Percentiles rank a stretch among this genome's conserved stretches.
Conservation (phyloP, 2,329 filamentous ascomycete genomes). For the Phyllosticta citriasiana region DNA sequence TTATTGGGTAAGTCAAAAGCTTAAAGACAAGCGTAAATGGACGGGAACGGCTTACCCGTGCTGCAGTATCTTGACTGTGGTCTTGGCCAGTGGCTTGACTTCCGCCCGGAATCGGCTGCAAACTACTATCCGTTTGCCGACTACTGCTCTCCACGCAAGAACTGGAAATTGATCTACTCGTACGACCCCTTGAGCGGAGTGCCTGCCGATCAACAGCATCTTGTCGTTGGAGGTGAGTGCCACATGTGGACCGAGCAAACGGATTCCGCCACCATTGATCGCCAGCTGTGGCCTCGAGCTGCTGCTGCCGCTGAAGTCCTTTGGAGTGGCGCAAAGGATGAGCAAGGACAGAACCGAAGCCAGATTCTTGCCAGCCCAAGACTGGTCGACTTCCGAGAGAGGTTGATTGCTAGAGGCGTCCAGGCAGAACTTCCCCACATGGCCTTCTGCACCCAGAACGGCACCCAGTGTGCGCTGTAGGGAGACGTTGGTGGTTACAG, state of each 20-base stretch:
- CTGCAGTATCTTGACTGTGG: conserved; percentile 72
- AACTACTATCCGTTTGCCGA: conserved; percentile 54
- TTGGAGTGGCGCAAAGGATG: conserved; percentile 65
- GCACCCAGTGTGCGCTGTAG: conserved; percentile 38
- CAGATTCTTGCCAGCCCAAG: conserved; percentile 55
- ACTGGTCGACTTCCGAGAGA: conserved; percentile 65
- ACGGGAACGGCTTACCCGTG: neutral
- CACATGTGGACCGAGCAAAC: conserved; percentile 74
- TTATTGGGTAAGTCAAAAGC: conserved; percentile 51
- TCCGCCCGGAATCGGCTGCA: conserved; percentile 44
- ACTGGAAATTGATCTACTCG: conserved; percentile 71
- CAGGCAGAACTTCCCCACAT: conserved; percentile 58
- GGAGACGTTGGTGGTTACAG: neutral
- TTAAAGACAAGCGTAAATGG: neutral
- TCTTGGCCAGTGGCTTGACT: conserved; percentile 68
- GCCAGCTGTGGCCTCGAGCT: conserved; percentile 67
- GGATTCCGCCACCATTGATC: conserved; percentile 65
- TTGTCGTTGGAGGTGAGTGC: conserved; percentile 72
- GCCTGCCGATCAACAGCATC: conserved; percentile 44
- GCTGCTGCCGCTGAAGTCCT: conserved; percentile 67
- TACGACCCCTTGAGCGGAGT: conserved; percentile 64
- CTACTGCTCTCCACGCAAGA: conserved; percentile 73
- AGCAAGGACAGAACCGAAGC: conserved; percentile 56
- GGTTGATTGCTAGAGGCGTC: conserved; percentile 60
- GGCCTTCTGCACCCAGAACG: conserved; percentile 59